Percentiles rank a stretch among this genome's conserved stretches.
Evolutionary conservation across 306 rosid species (phyloP).

Genomic region (Fragaria vesca): DNA sequence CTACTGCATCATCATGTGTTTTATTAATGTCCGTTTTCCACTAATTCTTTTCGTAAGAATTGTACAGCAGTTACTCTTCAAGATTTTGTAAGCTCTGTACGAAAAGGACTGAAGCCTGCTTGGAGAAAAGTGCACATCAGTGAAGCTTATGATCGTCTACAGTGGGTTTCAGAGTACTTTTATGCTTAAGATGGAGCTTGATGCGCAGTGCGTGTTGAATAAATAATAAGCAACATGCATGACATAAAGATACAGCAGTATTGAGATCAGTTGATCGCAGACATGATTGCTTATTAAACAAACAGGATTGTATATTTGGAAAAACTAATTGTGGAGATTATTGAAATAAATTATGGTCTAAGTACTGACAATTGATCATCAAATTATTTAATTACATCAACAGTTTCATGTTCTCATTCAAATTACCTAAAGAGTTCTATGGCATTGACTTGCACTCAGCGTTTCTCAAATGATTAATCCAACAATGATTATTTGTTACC

Average conservation of each 20-base stretch:
- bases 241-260: not conserved
- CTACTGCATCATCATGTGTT: not conserved
- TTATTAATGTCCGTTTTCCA: too few species aligned
- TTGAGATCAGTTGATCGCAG: not conserved
- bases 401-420: not conserved
- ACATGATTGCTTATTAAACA: slow-evolving; percentile 7
- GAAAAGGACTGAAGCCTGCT: not conserved
- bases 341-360: not conserved
- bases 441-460: not conserved
- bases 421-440: not conserved
- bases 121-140: not conserved
- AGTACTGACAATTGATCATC: too few species aligned
- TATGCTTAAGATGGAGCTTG: too few species aligned
- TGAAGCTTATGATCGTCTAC: too few species aligned
- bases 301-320: not conserved
- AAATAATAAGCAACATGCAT: not conserved
- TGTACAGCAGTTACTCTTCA: not conserved
- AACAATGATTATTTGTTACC: too few species aligned
- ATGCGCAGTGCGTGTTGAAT: too few species aligned
- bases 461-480: not conserved
- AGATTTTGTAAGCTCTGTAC: not conserved
- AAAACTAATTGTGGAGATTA: not conserved
- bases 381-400: not conserved
- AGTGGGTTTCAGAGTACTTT: too few species aligned
- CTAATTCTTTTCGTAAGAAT: not conserved